Conservation (phyloP, 2,329 filamentous ascomycete species). For the Biscogniauxia sp. region DNA sequence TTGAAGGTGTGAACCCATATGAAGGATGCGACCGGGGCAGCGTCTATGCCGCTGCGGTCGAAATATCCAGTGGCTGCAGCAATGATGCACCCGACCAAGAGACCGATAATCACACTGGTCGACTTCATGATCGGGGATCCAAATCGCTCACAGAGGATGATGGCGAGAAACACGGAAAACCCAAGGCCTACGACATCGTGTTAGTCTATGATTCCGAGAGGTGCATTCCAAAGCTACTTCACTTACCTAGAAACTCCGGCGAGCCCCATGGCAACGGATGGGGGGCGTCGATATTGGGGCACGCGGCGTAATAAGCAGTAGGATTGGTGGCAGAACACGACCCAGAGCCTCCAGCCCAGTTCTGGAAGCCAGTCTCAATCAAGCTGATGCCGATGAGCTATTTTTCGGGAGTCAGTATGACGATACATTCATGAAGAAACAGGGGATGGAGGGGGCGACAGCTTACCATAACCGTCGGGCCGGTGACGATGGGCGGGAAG, state of each 20-base stretch:
- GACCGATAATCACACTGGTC: slow-evolving; percentile 70
- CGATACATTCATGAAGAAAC: neutral
- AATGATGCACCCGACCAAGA: slow-evolving; percentile 75
- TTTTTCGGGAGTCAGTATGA: slow-evolving; percentile 30
- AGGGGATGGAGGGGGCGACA: neutral
- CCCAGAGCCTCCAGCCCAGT: slow-evolving; percentile 76
- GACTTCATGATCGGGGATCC: slow-evolving; percentile 84
- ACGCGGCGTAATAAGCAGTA: slow-evolving; percentile 58
- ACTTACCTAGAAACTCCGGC: slow-evolving; percentile 67
- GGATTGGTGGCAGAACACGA: slow-evolving; percentile 49
- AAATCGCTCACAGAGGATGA: slow-evolving; percentile 78
- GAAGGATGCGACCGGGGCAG: slow-evolving; percentile 70
- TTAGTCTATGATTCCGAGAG: neutral
- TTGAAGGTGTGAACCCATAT: slow-evolving; percentile 79
- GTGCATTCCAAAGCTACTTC: neutral
- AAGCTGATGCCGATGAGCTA: slow-evolving; percentile 73
- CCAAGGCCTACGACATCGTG: slow-evolving; percentile 50
- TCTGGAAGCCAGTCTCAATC: slow-evolving; percentile 68
- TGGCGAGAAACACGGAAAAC: slow-evolving; percentile 76
- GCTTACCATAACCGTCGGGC: slow-evolving; percentile 59
- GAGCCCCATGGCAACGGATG: slow-evolving; percentile 75
- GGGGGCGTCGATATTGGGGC: slow-evolving; percentile 66
- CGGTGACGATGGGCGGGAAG: slow-evolving; percentile 77
- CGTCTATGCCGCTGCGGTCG: slow-evolving; percentile 66
- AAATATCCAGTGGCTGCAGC: slow-evolving; percentile 78